Evolutionary conservation across 306 rosid genomes (phyloP).

Genomic region (Malus sieversii): DNA sequence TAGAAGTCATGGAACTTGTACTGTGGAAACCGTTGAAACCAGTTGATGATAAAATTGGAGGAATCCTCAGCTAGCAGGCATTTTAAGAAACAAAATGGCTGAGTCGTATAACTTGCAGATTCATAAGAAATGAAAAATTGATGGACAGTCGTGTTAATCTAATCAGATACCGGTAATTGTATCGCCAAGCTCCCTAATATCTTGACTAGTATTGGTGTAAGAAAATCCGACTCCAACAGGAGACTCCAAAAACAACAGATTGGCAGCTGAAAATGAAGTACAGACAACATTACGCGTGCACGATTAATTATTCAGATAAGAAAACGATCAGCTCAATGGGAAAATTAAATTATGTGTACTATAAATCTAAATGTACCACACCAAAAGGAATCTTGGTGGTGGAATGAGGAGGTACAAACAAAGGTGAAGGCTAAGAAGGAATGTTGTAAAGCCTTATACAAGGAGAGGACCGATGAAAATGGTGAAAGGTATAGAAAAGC

Average conservation of each 20-base stretch:
- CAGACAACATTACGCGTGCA: neutral
- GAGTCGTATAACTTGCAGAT: neutral
- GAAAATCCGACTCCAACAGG: slow-evolving; percentile 91
- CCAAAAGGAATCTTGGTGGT: too few species aligned
- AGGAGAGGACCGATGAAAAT: too few species aligned
- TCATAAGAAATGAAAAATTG: neutral
- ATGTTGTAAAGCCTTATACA: too few species aligned
- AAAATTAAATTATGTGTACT: neutral
- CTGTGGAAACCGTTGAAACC: slow-evolving; percentile 74
- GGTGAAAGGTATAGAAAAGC: too few species aligned
- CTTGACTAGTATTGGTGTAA: slow-evolving; percentile 60
- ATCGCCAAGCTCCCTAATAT: slow-evolving; percentile 56
- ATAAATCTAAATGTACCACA: neutral
- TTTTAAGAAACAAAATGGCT: neutral
- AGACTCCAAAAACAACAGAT: slow-evolving; percentile 70
- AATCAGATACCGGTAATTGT: slow-evolving; percentile 42
- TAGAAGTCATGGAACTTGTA: slow-evolving; percentile 70
- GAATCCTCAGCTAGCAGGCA: slow-evolving; percentile 59
- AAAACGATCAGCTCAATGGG: too few species aligned
- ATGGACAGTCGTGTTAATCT: neutral
- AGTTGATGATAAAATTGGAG: slow-evolving; percentile 49
- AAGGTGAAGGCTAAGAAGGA: too few species aligned
- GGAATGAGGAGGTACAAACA: too few species aligned
- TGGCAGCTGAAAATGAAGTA: slow-evolving; percentile 39
- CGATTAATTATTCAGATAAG: neutral